Percentiles rank a stretch among this genome's conserved stretches.
These are phyloP conservation scores for Rehmannia glutinosa DNA, from an alignment of 257 asterid genomes.

Conservation along the genomic window DNA sequence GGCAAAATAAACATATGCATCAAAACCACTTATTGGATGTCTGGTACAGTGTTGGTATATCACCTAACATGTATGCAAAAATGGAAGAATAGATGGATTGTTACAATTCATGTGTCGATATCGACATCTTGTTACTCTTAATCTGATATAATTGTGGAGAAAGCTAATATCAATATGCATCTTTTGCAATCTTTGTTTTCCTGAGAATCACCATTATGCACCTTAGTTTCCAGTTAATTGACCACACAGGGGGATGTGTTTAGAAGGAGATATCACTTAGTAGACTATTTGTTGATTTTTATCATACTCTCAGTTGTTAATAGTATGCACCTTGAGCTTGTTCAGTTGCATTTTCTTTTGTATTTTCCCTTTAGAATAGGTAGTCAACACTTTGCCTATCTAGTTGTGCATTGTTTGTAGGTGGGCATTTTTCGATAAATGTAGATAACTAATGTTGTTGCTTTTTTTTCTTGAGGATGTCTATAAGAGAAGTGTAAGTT, in stretches of 20 bases:
- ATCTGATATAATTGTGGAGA: background rate
- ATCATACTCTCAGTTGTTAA: background rate
- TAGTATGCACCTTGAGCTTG: background rate
- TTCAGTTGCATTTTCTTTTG: background rate
- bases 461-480: slow-evolving; percentile 54
- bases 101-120: background rate
- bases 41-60: background rate
- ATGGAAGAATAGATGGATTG: background rate
- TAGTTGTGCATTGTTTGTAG: background rate
- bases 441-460: slow-evolving; percentile 12
- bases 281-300: background rate
- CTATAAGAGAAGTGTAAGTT: slow-evolving; percentile 55
- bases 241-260: background rate
- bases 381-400: background rate
- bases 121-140: too few relatives aligned
- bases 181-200: background rate
- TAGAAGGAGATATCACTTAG: background rate
- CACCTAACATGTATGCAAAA: background rate
- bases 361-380: background rate
- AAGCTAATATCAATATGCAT: background rate
- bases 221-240: background rate
- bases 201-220: background rate
- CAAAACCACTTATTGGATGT: background rate
- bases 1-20: background rate
- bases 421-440: background rate